Base-by-base conservation (phyloP, 2,329 filamentous ascomycete species). In the Magnaporthales sp. region DNA sequence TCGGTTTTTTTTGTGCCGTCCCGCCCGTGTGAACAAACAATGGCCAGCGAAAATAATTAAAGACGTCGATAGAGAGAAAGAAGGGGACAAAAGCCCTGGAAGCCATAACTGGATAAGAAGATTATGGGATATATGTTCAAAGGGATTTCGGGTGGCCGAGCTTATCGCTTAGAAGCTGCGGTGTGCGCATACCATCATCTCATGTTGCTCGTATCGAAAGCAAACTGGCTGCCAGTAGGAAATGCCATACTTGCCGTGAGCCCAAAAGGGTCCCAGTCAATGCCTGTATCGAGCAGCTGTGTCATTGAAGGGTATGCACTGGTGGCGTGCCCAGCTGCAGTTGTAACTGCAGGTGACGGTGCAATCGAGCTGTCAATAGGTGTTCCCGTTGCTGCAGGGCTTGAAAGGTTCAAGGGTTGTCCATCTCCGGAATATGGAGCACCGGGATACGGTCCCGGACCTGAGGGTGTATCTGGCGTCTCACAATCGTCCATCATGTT, bases 221-320 rank as follows among this genome's bases (percentile, higher is more conserved):
- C 86, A 77, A 93, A 95, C 67, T 91, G 90, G 1, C 90, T 91
- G 11, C 26, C 26, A 27, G 27, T 64, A 11, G 93, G 93, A 73
- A 97, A 97, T 70, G 94, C 91, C 94, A 97, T 97, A 79, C 92
- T 96, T 46, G 93, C 93, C 68, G 91, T 94, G 65, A 97, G 82
- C 13, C 93, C 93, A 73, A 97, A 98, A 0, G 94, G 94, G 77
- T 97, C 93, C 77, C 93, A 92, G 75, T 97, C 93, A 63, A 96
- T 82, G 79, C 93, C 91, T 22, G 93, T 91, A 73, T 97, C 93
- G 58, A 87, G 76, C 8, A 87, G 76, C 72, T 86, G 83, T 4
- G 84, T 85, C 85, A 87, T 87, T 24, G 84, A 84, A 6, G 84
- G 84, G 74, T 92, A 96, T 7, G 63, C 38, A 72, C 71, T 32